phyloP scores from a whole-genome alignment of 805 yeast genomes.

The Tetrapisispora taiwanensis region DNA sequence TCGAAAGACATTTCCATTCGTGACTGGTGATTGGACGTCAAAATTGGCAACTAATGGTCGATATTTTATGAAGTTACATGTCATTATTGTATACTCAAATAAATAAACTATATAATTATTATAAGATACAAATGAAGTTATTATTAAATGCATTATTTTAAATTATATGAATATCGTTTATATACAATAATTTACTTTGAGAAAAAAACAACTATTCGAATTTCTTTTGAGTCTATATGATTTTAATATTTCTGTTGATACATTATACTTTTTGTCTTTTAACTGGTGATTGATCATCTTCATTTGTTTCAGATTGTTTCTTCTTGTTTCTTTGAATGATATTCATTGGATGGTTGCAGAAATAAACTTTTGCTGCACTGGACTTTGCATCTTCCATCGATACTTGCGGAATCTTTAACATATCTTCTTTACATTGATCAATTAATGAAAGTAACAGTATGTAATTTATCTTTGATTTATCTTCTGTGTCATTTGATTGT shows the following conservation, averaged over 20 bases:
- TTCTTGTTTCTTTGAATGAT: conserved; percentile 44
- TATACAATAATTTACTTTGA: too few species aligned
- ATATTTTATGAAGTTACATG: too few species aligned
- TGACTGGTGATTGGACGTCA: neutral
- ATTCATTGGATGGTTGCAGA: conserved; percentile 48
- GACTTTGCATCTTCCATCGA: conserved; percentile 50
- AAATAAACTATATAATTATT: too few species aligned
- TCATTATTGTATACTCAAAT: too few species aligned
- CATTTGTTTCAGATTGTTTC: conserved; percentile 22
- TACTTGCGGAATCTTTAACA: conserved; percentile 37
- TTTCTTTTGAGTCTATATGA: too few species aligned
- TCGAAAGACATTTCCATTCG: neutral
- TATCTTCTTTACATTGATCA: conserved; percentile 37
- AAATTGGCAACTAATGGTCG: neutral
- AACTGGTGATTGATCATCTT: conserved; percentile 1
- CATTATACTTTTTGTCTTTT: conserved; percentile 9
- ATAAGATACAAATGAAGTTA: too few species aligned
- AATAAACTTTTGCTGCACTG: conserved; percentile 56
- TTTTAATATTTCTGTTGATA: neutral
- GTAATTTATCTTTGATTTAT: conserved; percentile 20
- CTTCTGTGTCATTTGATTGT: conserved; percentile 1
- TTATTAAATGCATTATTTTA: neutral
- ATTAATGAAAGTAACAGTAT: conserved; percentile 39
- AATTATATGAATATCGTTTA: too few species aligned
- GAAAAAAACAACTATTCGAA: too few species aligned